A percentile compares a stretch with the other conserved stretches of the same genome.
phyloP scores from a whole-genome alignment of 805 yeast species.

The Teunomyces atbi region DNA sequence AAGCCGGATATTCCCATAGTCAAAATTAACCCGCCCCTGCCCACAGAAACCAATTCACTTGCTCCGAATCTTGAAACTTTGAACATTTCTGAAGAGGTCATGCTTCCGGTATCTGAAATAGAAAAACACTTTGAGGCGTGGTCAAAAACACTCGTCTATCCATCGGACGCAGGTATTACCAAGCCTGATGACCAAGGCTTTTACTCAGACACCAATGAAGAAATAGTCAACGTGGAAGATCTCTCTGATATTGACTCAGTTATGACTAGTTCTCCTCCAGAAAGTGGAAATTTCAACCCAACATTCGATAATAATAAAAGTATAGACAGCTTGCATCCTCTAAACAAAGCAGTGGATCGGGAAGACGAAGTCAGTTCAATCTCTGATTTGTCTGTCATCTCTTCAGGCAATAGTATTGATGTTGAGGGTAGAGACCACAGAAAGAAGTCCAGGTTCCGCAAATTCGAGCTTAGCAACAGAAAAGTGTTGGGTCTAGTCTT shows the following conservation, averaged over 20 bases:
- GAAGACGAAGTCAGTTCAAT: constrained; percentile 18
- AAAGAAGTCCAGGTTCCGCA: constrained; percentile 16
- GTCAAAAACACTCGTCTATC: constrained; percentile 26
- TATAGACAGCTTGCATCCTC: background rate
- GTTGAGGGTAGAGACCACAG: background rate
- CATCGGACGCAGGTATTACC: constrained; percentile 14
- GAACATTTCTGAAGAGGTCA: constrained; percentile 7
- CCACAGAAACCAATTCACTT: background rate
- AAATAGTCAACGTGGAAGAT: constrained; percentile 18
- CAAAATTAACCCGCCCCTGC: background rate
- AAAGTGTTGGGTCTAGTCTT: constrained; percentile 67
- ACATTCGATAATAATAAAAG: background rate
- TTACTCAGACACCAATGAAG: constrained; percentile 26
- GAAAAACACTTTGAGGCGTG: constrained; percentile 21
- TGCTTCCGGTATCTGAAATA: constrained; percentile 9
- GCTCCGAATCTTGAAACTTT: constrained; percentile 5
- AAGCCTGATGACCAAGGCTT: constrained; percentile 41
- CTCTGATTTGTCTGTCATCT: constrained; percentile 19
- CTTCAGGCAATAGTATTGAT: constrained; percentile 8
- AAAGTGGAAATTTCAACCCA: background rate
- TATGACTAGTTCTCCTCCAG: constrained; percentile 1
- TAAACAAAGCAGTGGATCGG: constrained; percentile 1
- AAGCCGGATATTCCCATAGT: background rate
- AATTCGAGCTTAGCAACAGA: constrained; percentile 39
- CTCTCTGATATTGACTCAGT: constrained; percentile 33